A percentile compares a stretch with the other conserved stretches of the same genome.
Conservation (phyloP, 371 early-diverging fungal species). For the Racocetra persica region DNA sequence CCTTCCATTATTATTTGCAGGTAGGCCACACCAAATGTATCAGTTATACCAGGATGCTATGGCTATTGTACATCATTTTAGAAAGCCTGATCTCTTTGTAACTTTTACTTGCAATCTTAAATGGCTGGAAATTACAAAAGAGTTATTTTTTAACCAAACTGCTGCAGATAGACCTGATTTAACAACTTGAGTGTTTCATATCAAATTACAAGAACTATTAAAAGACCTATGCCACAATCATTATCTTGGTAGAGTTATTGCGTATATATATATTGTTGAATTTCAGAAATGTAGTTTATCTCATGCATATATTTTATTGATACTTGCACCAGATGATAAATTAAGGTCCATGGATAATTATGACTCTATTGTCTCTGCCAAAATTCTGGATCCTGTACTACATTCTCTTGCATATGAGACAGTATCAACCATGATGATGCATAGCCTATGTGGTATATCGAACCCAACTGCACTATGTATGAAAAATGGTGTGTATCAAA, state of each 20-base stretch:
- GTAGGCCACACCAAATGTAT: conserved; percentile 47
- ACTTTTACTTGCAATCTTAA: conserved; percentile 53
- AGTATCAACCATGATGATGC: conserved; percentile 49
- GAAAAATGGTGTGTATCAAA: conserved; percentile 42
- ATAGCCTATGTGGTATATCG: conserved; percentile 49
- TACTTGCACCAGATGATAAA: conserved; percentile 18
- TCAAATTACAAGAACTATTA: conserved; percentile 47
- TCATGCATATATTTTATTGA: conserved; percentile 50
- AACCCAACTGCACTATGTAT: conserved; percentile 18
- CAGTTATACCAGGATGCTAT: conserved; percentile 51
- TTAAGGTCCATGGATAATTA: background rate
- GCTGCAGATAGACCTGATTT: too few species aligned
- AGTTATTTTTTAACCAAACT: conserved; percentile 45
- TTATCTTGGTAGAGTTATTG: conserved; percentile 46
- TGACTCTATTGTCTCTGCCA: background rate
- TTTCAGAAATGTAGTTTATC: conserved; percentile 52
- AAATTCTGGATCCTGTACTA: conserved; percentile 38
- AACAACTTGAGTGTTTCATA: conserved; percentile 46
- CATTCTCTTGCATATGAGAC: conserved; percentile 49
- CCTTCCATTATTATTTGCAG: conserved; percentile 47
- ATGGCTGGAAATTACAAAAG: conserved; percentile 50
- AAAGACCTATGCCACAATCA: conserved; percentile 45
- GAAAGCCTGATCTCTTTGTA: conserved; percentile 54
- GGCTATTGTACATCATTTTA: conserved; percentile 45
- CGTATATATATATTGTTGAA: conserved; percentile 45